These are phyloP conservation scores for Harringtonia aguacate DNA, from an alignment of 2,329 filamentous ascomycete genomes.

Conservation along the genomic window DNA sequence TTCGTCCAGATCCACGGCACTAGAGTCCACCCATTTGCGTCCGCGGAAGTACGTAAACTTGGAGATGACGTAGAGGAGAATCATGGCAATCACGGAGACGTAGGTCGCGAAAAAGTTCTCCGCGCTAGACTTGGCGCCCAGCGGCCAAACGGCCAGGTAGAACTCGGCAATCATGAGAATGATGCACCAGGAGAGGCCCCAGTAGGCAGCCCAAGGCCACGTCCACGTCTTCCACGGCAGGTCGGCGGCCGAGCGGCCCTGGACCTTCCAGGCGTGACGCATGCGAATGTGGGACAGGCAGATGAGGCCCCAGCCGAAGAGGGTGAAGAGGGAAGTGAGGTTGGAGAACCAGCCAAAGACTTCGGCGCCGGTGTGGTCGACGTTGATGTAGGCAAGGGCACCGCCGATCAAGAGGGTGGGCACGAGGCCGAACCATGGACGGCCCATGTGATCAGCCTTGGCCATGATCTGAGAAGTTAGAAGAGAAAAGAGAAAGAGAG, in stretches of 20 bases:
- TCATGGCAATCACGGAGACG: conserved; percentile 6
- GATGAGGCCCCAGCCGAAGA: conserved; percentile 7
- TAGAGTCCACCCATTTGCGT: not conserved
- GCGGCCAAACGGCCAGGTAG: conserved; percentile 2
- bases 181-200: conserved; percentile 4
- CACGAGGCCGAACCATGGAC: conserved; percentile 7
- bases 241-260: not conserved
- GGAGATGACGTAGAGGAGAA: conserved; percentile 1
- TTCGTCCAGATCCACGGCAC: not conserved
- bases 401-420: conserved; percentile 4
- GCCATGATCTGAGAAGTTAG: not conserved
- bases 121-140: not conserved
- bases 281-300: conserved; percentile 4
- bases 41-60: conserved; percentile 4
- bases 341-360: conserved; percentile 8
- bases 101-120: conserved; percentile 1
- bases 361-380: conserved; percentile 7
- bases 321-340: conserved; percentile 4
- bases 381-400: conserved; percentile 6
- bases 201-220: conserved; percentile 8
- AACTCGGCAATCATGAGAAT: conserved; percentile 3
- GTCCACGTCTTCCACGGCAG: conserved; percentile 2
- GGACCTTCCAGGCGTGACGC: conserved; percentile 3
- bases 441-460: conserved; percentile 2
- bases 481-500: not conserved